Evolutionary conservation across 176 grass and related monocot genomes (phyloP).

Genomic region (Themeda triandra): DNA sequence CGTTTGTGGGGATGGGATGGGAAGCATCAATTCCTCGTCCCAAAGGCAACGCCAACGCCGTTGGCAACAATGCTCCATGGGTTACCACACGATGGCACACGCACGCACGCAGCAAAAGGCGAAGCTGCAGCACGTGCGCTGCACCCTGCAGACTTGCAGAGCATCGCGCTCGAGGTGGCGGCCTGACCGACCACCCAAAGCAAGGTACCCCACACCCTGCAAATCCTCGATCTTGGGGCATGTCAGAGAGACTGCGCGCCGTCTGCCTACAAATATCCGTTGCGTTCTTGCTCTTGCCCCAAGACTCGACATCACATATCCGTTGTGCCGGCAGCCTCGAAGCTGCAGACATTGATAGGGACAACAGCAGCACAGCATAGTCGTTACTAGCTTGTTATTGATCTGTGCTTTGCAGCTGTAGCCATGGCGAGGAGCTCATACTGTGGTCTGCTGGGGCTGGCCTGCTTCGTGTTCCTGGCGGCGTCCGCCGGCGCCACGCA

Average conservation of each 20-base stretch:
- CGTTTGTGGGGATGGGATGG: neutral
- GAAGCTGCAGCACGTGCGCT: conserved; percentile 22
- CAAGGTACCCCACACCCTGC: conserved; percentile 51
- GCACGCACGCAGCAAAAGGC: conserved; percentile 1
- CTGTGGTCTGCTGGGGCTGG: neutral
- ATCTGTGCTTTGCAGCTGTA: neutral
- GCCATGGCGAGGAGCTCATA: conserved; percentile 31
- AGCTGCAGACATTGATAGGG: neutral
- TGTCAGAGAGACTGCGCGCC: neutral
- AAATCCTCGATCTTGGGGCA: conserved; percentile 19
- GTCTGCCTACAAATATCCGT: conserved; percentile 39
- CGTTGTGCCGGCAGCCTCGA: neutral
- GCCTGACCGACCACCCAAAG: conserved; percentile 24
- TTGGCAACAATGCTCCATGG: conserved; percentile 5
- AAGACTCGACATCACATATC: neutral
- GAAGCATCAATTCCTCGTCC: conserved; percentile 35
- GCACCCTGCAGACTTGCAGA: neutral
- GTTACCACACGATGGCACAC: conserved; percentile 19
- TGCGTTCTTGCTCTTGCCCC: too few species aligned
- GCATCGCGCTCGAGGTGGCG: conserved; percentile 3
- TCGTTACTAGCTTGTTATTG: neutral
- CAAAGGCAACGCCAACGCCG: conserved; percentile 19
- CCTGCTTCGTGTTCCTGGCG: conserved; percentile 23
- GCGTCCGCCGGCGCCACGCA: conserved; percentile 39
- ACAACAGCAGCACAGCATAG: neutral